Base-by-base conservation (phyloP, 2,329 filamentous ascomycete genomes). In the Ophiostoma sp. region DNA sequence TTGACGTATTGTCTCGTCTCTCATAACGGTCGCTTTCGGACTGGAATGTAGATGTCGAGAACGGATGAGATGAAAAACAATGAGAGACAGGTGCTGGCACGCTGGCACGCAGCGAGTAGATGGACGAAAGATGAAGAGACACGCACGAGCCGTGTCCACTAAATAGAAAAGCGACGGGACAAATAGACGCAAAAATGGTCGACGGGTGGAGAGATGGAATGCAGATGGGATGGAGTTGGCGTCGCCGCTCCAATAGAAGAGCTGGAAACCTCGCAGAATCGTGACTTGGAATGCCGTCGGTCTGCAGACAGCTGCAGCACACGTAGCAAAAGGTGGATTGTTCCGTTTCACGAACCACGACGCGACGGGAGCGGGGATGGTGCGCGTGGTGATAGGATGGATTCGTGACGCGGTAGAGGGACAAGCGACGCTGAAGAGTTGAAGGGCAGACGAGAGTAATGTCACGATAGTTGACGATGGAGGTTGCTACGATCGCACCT, bases 341-440 rank as follows among this genome's bases (percentile, higher is more conserved):
- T 63, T 18, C 16, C 40, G 60, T 63, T 42, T 63, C n/a, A 63
- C 38, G 40, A 63, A 18, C 16, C 60, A 63, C 60, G 60, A 63
- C 60, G 60, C 60, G 60, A 63, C 60, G 40, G 40, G 60, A 63
- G 60, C 60, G 60, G 60, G 60, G 60, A 63, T 42, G 40, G 60
- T 12, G 58, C 40, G 60, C 38, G 18, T 60, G 36, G 55, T 40
- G 12, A 27, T 60, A 27, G 55, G 38, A 40, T 60, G 27, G 9
- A 4, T 36, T 18, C 12, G 27, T 36, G 55, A 38, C 27, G 60
- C 4, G 18, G 60, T 3, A 18, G 49, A n/a, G 16, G 49, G 49
- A 8, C 6, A 38, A 27, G 38, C 12, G 60, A 18, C 5, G 60
- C 16, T 60, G 55, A 27, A 27, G 49, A 27, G 40, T 63, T 41